Base-by-base conservation (phyloP, 768 basidiomycete species). In the Naganishia randhawae region DNA sequence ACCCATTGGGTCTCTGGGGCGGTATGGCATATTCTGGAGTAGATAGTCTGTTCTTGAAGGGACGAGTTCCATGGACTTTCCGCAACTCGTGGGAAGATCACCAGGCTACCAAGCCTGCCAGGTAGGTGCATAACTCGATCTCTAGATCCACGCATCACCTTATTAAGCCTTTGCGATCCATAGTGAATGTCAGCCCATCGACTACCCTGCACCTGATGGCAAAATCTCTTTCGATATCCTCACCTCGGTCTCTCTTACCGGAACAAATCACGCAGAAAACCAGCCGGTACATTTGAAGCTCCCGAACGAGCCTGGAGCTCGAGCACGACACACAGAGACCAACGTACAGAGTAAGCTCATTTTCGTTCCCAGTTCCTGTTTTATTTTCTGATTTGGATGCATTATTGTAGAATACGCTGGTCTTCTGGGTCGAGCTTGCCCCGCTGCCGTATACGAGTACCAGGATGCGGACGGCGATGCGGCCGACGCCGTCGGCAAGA, bases 361-460 rank as follows among this genome's bases (percentile, higher is more conserved):
- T 5, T 25, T 19, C 2, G 11, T 41, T 31, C 10, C n/a, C 19
- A 17, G 25, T 50, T 25, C 17, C 22, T 7, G 14, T 14, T 16
- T 19, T 9, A 31, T 25, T 51, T n/a, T 35, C 45, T 52, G 19
- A 22, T 0, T n/a, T 61, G 35, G 27, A 62, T 33, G 19, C 27
- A 6, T 11, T 65, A 84, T 83, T 83, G 11, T 37, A 54, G 86
- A 90, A 73, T 99, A 87, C 76, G 95, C 90, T 0, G 92, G 92
- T 8, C 78, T 98, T 29, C 83, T 99, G n/a, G 89, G 88, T 0
- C 84, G 86, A 5, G 94, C 89, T 4, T 99, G 95, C 79, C 95
- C 95, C 0, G 95, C 96, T 0, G 91, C 87, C 4, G 95, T 98
- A 45, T 99, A 99, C 78, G 95, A 99, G 81, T 99, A 99, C 75